phyloP scores from a whole-genome alignment of 139 green algal genomes.

The Picochlorum sp. region DNA sequence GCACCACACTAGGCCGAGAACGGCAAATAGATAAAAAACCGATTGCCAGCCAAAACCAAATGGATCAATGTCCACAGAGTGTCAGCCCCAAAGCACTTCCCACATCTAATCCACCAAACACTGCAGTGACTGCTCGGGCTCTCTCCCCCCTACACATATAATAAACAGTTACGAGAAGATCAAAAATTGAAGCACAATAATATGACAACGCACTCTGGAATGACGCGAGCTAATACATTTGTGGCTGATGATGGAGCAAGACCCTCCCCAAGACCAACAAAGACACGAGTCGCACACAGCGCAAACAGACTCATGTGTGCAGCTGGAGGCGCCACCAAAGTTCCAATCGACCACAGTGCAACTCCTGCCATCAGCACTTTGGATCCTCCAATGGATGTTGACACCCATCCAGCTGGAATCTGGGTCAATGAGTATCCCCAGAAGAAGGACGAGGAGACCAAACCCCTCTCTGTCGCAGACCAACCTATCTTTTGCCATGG shows the following conservation, averaged over 20 bases:
- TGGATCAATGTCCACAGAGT: conserved; percentile 78
- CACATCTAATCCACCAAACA: conserved; percentile 93
- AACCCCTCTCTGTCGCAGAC: conserved; percentile 70
- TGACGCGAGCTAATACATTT: conserved; percentile 69
- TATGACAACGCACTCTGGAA: conserved; percentile 36
- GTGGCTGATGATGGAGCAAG: conserved; percentile 85
- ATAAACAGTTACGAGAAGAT: not conserved
- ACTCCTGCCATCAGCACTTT: conserved; percentile 82
- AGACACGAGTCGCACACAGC: conserved; percentile 74
- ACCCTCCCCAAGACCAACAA: conserved; percentile 94
- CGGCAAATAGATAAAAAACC: conserved; percentile 96
- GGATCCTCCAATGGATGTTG: conserved; percentile 73
- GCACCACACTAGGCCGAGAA: conserved; percentile 82
- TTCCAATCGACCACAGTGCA: conserved; percentile 84
- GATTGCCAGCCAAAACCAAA: conserved; percentile 78
- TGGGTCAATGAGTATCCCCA: conserved; percentile 93
- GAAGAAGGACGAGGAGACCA: conserved; percentile 95
- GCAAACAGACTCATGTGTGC: conserved; percentile 60
- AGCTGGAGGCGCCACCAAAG: conserved; percentile 70
- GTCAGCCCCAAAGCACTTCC: conserved; percentile 73
- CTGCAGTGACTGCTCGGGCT: conserved; percentile 66
- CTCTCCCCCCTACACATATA: conserved; percentile 37
- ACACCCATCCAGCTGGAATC: conserved; percentile 86
- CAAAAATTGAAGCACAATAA: not conserved
- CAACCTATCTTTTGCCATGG: conserved; percentile 95